A percentile compares a stretch with the other conserved stretches of the same genome.
These are phyloP conservation scores for Magnolia kwangsiensis DNA, from an alignment of 164 flowering plant genomes.

Conservation along the genomic window DNA sequence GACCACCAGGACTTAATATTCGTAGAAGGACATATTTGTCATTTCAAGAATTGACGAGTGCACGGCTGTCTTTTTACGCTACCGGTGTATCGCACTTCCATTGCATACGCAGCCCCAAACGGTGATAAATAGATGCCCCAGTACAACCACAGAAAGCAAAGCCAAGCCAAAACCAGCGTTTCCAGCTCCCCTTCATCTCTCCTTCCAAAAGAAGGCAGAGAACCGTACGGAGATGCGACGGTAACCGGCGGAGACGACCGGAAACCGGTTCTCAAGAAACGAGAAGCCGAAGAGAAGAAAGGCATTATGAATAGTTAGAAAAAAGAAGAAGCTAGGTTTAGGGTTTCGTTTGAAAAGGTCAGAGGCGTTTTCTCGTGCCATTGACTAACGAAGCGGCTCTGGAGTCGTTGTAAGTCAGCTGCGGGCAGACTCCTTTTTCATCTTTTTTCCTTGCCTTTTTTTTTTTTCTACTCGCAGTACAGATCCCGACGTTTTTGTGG, in stretches of 20 bases:
- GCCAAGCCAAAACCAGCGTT: too few species aligned
- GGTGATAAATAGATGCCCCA: too few species aligned
- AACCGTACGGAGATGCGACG: not conserved
- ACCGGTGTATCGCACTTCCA: too few species aligned
- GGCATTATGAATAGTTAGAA: not conserved
- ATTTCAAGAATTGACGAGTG: too few species aligned
- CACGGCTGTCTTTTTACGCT: too few species aligned
- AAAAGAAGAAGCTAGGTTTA: not conserved
- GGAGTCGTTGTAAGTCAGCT: conserved; percentile 15
- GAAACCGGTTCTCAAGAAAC: not conserved
- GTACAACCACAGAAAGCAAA: too few species aligned
- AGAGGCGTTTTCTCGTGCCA: not conserved
- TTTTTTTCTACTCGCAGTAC: conserved; percentile 1
- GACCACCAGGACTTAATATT: too few species aligned
- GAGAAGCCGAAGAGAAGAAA: not conserved
- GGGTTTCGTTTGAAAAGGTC: not conserved
- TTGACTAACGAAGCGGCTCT: conserved; percentile 5
- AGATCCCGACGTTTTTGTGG: conserved; percentile 11
- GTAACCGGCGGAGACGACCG: not conserved
- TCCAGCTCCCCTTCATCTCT: too few species aligned
- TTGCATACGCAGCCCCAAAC: too few species aligned
- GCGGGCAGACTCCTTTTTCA: not conserved
- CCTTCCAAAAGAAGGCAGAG: not conserved
- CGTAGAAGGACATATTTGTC: too few species aligned
- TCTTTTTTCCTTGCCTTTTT: not conserved